Percentiles rank a stretch among this genome's conserved stretches.
These are phyloP conservation scores for Colletotrichum paranaense DNA, from an alignment of 2,329 filamentous ascomycete genomes.

Conservation along the genomic window DNA sequence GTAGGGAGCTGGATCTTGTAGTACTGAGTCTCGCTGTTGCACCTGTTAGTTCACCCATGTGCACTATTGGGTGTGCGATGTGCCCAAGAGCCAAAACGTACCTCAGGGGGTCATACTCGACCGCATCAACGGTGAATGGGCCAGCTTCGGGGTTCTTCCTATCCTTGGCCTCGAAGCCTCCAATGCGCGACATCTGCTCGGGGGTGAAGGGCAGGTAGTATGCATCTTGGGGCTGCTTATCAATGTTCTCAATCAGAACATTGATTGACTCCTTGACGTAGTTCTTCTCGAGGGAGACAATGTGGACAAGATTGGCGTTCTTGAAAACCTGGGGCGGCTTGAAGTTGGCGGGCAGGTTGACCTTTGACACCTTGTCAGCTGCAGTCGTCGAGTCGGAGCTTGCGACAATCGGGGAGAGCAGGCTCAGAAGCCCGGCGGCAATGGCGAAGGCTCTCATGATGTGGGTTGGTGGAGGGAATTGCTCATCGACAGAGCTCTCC, in stretches of 20 bases:
- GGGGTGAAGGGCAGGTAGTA: conserved; percentile 92
- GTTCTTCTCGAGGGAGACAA: conserved; percentile 92
- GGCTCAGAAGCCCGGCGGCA: conserved; percentile 69
- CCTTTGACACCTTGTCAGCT: conserved; percentile 59
- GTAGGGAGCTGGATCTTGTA: conserved; percentile 84
- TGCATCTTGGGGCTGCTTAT: conserved; percentile 81
- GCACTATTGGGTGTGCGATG: conserved; percentile 1
- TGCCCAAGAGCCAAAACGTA: conserved; percentile 45
- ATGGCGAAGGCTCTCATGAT: conserved; percentile 62
- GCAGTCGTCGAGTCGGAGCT: conserved; percentile 49
- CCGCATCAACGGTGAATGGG: conserved; percentile 76
- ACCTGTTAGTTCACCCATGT: not conserved
- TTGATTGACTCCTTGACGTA: conserved; percentile 93
- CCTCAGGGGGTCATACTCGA: conserved; percentile 73
- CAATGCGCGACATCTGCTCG: conserved; percentile 79
- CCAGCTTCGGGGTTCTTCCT: conserved; percentile 80
- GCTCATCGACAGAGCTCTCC: conserved; percentile 43
- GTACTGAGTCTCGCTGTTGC: conserved; percentile 77
- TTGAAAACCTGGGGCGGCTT: conserved; percentile 91
- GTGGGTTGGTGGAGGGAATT: conserved; percentile 38
- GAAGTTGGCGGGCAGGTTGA: conserved; percentile 74
- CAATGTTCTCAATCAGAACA: conserved; percentile 91
- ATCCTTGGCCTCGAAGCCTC: conserved; percentile 91
- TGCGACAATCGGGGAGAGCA: conserved; percentile 61
- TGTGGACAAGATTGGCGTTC: conserved; percentile 90